Conservation (phyloP, 2,329 filamentous ascomycete species). For the Xylaria digitata region DNA sequence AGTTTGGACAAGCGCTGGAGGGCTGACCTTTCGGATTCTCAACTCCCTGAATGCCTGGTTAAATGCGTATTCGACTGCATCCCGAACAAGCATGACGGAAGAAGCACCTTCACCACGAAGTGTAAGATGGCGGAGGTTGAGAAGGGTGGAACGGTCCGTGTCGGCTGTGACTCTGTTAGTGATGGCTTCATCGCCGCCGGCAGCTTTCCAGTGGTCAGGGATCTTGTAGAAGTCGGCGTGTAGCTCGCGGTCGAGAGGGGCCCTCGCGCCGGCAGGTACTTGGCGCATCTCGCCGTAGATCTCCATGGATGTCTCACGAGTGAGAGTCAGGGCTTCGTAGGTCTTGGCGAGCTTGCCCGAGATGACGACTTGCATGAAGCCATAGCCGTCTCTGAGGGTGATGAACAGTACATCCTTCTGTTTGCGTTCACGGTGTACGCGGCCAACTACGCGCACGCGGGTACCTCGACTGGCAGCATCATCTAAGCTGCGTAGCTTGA, state of each 20-base stretch:
- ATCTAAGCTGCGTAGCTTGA: constrained; percentile 28
- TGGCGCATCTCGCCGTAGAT: constrained; percentile 86
- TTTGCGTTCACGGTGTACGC: constrained; percentile 34
- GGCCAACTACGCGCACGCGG: constrained; percentile 32
- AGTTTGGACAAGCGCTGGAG: constrained; percentile 92
- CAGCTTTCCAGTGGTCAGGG: constrained; percentile 72
- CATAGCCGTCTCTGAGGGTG: constrained; percentile 64
- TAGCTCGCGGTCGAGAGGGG: constrained; percentile 86
- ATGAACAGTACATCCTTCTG: constrained; percentile 36
- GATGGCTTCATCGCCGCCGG: constrained; percentile 89
- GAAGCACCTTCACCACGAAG: constrained; percentile 86
- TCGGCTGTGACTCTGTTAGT: constrained; percentile 77
- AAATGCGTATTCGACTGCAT: constrained; percentile 84
- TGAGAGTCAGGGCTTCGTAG: constrained; percentile 89
- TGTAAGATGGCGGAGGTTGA: constrained; percentile 72
- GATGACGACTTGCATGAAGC: constrained; percentile 73
- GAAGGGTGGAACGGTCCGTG: constrained; percentile 47
- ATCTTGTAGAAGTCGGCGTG: constrained; percentile 91
- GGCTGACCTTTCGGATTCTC: constrained; percentile 83
- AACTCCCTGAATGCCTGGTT: constrained; percentile 80
- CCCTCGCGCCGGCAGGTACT: constrained; percentile 80
- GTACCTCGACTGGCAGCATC: constrained; percentile 30
- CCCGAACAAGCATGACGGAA: constrained; percentile 88
- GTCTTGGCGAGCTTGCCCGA: constrained; percentile 80
- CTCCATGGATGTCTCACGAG: constrained; percentile 86